Percentiles rank a stretch among this genome's conserved stretches.
Evolutionary conservation across 305 asterid species (phyloP).

Genomic region (Withania somnifera): DNA sequence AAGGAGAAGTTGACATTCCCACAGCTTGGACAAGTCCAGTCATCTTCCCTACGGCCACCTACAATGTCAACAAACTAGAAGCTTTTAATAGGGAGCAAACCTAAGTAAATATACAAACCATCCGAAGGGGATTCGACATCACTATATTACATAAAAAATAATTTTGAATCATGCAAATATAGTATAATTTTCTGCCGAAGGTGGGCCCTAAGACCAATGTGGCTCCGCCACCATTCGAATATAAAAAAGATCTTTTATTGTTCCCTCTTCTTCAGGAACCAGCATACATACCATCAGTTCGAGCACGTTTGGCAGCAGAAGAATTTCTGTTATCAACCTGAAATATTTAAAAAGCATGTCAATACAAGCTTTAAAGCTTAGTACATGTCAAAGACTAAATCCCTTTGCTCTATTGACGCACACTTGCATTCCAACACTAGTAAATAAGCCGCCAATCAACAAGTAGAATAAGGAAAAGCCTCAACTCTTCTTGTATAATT

Average conservation of each 20-base stretch:
- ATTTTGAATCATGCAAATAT: no score
- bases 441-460: not conserved
- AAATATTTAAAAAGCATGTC: not conserved
- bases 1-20: slow-evolving; percentile 87
- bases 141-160: no score
- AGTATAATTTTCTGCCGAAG: no score
- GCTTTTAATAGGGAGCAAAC: not conserved
- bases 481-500: not conserved
- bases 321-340: slow-evolving; percentile 80
- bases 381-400: not conserved
- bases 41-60: slow-evolving; percentile 98
- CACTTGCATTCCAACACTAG: not conserved
- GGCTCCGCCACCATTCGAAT: no score
- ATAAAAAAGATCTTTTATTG: not conserved
- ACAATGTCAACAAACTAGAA: slow-evolving; percentile 10
- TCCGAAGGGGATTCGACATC: no score
- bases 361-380: not conserved
- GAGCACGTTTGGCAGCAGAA: slow-evolving; percentile 78
- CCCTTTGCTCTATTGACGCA: not conserved
- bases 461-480: not conserved
- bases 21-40: slow-evolving; percentile 95
- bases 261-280: not conserved
- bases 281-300: slow-evolving; percentile 60
- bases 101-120: no score
- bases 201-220: no score